Base-by-base conservation (phyloP, 805 yeast species). In the Kodamaea lidongshanica region DNA sequence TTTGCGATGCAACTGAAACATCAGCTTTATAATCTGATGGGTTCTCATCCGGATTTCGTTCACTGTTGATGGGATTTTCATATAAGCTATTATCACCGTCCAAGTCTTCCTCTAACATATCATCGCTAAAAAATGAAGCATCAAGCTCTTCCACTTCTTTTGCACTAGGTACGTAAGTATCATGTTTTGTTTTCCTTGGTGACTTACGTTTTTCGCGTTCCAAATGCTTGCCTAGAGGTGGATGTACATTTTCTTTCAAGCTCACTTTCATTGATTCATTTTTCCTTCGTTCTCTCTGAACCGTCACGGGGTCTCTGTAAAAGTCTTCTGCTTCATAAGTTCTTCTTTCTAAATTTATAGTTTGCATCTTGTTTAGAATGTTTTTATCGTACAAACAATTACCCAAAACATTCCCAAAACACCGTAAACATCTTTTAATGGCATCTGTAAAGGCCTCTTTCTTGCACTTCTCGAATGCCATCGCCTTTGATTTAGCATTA, bases 401-500 rank as follows among this genome's bases (percentile, higher is more conserved):
- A 1, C 94, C 94, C 47, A 83, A 56, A 0, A 83, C 77, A 41
- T 79, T 74, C 21, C 94, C 95, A 47, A 86, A 84, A 40, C 80
- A 77, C 38, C 94, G 62, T 31, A 88, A 61, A 9, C 89, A 79
- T 28, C 92, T 64, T 54, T 86, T 87, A 34, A 81, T 56, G 0
- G 83, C 96, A 52, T 83, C 88, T 0, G 88, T 81, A n/a, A 79
- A 71, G 1, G 95, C 92, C 45, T 82, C 92, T 45, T 85, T 83
- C 50, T 76, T 78, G 34, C 94, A 81, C 48, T 83, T 86, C 32
- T 76, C 85, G 50, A 72, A 79, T 0, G 94, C 89, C 58, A 73
- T 72, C 2, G 80, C 79, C 48, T 74, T 78, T 13, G 77, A 66
- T 28, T 74, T 70, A 25, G 84, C 82, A 35, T 77, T 79, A 27